Percentiles rank a stretch among this genome's conserved stretches.
Conservation (phyloP, 2,329 filamentous ascomycete genomes). For the Penicillium sp. region DNA sequence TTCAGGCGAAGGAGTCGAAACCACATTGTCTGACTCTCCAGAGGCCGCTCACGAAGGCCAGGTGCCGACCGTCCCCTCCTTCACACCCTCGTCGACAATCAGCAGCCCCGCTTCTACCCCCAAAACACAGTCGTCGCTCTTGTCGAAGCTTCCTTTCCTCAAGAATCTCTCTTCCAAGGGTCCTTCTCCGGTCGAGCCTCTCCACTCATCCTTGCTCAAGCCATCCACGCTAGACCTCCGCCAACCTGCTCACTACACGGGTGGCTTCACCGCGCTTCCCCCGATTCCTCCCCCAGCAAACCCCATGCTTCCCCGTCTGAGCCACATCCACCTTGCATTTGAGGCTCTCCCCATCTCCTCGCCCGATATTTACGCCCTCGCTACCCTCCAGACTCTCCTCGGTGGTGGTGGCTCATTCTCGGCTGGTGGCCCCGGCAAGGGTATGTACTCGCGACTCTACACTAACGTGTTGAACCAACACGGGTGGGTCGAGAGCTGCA, state of each 20-base stretch:
- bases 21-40: slow-evolving; percentile 37
- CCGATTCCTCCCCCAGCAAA: slow-evolving; percentile 72
- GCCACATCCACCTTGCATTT: slow-evolving; percentile 92
- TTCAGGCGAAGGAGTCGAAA: slow-evolving; percentile 58
- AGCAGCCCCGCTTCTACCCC: slow-evolving; percentile 38
- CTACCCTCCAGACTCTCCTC: slow-evolving; percentile 90
- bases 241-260: slow-evolving; percentile 77
- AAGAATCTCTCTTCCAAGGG: slow-evolving; percentile 75
- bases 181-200: slow-evolving; percentile 53
- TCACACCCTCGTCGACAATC: slow-evolving; percentile 41
- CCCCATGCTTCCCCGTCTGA: slow-evolving; percentile 73
- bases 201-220: slow-evolving; percentile 47
- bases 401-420: slow-evolving; percentile 96
- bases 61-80: slow-evolving; percentile 37
- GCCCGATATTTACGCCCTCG: slow-evolving; percentile 91
- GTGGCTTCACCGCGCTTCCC: slow-evolving; percentile 84
- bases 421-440: slow-evolving; percentile 92
- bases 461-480: slow-evolving; percentile 97
- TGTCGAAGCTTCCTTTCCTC: slow-evolving; percentile 83
- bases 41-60: slow-evolving; percentile 31
- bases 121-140: slow-evolving; percentile 57
- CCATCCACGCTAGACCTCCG: slow-evolving; percentile 55
- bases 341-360: slow-evolving; percentile 88
- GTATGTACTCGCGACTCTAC: slow-evolving; percentile 97
- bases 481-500: slow-evolving; percentile 93